Conservation (phyloP, 2,329 filamentous ascomycete species). For the Biscogniauxia sp. region DNA sequence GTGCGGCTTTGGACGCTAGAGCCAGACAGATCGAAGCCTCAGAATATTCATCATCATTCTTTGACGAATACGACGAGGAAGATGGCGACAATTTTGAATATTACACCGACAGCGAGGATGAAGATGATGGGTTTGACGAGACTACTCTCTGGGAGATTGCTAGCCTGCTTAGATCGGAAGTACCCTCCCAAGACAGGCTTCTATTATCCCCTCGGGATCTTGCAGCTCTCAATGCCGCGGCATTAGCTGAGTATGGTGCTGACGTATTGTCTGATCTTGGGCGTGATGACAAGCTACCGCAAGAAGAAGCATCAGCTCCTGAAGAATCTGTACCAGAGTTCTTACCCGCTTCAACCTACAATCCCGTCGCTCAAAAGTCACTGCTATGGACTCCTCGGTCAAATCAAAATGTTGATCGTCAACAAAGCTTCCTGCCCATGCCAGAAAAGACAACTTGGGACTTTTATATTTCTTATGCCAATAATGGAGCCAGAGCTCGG, state of each 20-base stretch:
- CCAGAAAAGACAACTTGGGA: constrained; percentile 38
- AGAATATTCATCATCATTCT: constrained; percentile 52
- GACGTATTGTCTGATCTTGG: constrained; percentile 31
- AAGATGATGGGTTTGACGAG: constrained; percentile 58
- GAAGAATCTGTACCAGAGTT: constrained; percentile 30
- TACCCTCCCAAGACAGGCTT: constrained; percentile 53
- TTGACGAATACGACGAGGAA: constrained; percentile 59
- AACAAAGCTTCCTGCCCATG: constrained; percentile 29
- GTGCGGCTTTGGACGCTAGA: constrained; percentile 32
- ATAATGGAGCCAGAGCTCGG: constrained; percentile 28
- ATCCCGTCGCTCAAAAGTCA: neutral
- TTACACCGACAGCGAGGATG: constrained; percentile 35
- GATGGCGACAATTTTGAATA: constrained; percentile 40
- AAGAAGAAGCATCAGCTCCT: constrained; percentile 21
- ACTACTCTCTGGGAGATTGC: constrained; percentile 64
- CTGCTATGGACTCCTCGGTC: constrained; percentile 22
- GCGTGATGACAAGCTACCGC: constrained; percentile 18
- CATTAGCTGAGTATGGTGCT: constrained; percentile 34
- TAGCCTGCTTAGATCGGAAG: constrained; percentile 51
- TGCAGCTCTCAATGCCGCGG: constrained; percentile 20
- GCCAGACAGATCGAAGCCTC: constrained; percentile 37
- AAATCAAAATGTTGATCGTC: constrained; percentile 2
- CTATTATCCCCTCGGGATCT: constrained; percentile 34
- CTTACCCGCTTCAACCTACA: constrained; percentile 16
- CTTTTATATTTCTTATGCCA: constrained; percentile 30